These are phyloP conservation scores for Brassica juncea DNA, from an alignment of 345 rosid species.

Conservation along the genomic window DNA sequence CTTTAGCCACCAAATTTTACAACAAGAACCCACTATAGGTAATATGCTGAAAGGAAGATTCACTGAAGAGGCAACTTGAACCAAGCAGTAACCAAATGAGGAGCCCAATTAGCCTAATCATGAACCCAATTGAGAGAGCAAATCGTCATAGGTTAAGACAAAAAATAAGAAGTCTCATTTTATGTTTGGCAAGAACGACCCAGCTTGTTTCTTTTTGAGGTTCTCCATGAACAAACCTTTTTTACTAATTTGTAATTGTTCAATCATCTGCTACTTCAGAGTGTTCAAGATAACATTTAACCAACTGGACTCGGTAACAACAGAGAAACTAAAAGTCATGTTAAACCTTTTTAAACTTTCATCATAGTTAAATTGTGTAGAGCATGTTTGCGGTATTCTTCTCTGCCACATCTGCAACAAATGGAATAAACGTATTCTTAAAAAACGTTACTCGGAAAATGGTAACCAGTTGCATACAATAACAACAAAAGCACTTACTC, in stretches of 20 bases:
- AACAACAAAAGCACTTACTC: neutral
- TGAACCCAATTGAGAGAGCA: neutral
- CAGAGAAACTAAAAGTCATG: neutral
- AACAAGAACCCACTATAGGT: neutral
- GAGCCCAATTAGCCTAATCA: conserved; percentile 1
- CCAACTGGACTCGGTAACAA: neutral
- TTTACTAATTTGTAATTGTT: neutral
- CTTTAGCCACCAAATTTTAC: neutral
- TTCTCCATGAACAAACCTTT: neutral
- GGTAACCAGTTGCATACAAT: neutral
- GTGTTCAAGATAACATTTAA: neutral
- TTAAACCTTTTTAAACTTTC: neutral
- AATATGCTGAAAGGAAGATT: neutral
- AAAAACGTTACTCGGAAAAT: neutral
- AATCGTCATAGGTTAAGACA: neutral
- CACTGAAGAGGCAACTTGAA: neutral
- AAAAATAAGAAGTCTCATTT: neutral
- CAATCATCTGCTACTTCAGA: neutral
- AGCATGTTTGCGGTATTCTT: neutral
- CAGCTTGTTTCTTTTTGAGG: neutral
- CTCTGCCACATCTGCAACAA: neutral
- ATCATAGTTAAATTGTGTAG: neutral
- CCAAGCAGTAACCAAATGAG: neutral
- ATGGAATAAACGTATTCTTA: neutral
- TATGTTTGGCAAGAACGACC: neutral